These are phyloP conservation scores for Dactylellina parvicollis DNA, from an alignment of 2,329 filamentous ascomycete species.

Conservation along the genomic window DNA sequence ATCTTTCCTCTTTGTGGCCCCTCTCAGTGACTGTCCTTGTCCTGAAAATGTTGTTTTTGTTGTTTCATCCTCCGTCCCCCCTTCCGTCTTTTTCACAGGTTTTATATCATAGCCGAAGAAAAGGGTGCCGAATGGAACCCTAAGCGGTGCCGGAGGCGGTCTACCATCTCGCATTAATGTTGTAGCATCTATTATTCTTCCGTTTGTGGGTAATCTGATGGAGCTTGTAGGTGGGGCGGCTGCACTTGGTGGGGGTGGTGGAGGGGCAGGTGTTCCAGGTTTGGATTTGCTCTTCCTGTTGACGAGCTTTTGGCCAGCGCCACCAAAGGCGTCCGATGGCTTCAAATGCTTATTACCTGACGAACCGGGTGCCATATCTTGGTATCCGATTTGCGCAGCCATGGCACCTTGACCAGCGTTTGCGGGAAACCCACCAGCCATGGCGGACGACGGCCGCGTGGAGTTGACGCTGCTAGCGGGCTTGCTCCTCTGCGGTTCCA, in stretches of 20 bases:
- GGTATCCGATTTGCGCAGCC: slow-evolving; percentile 98
- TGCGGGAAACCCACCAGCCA: slow-evolving; percentile 68
- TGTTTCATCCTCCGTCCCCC: not conserved
- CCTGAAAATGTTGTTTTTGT: slow-evolving; percentile 31
- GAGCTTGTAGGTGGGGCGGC: slow-evolving; percentile 61
- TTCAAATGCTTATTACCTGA: slow-evolving; percentile 65
- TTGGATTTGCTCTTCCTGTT: slow-evolving; percentile 83
- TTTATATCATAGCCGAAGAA: slow-evolving; percentile 97
- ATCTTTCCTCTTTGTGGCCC: slow-evolving; percentile 37
- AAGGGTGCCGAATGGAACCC: slow-evolving; percentile 85
- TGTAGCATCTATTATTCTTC: slow-evolving; percentile 53
- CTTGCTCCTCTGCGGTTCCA: slow-evolving; percentile 74
- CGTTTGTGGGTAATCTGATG: slow-evolving; percentile 57
- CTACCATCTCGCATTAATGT: slow-evolving; percentile 60
- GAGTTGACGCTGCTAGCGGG: slow-evolving; percentile 68
- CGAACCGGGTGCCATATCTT: slow-evolving; percentile 80
- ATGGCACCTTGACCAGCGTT: slow-evolving; percentile 88
- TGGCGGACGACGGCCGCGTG: slow-evolving; percentile 78
- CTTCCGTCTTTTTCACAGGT: slow-evolving; percentile 74
- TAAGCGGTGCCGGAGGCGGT: slow-evolving; percentile 77
- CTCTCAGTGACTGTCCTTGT: slow-evolving; percentile 36
- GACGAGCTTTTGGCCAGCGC: slow-evolving; percentile 81
- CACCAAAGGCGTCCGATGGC: slow-evolving; percentile 70
- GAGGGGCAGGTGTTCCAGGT: slow-evolving; percentile 67
- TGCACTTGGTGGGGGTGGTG: slow-evolving; percentile 63